phyloP scores from a whole-genome alignment of 352 stramenopile genomes.

The Phytophthora citrophthora region DNA sequence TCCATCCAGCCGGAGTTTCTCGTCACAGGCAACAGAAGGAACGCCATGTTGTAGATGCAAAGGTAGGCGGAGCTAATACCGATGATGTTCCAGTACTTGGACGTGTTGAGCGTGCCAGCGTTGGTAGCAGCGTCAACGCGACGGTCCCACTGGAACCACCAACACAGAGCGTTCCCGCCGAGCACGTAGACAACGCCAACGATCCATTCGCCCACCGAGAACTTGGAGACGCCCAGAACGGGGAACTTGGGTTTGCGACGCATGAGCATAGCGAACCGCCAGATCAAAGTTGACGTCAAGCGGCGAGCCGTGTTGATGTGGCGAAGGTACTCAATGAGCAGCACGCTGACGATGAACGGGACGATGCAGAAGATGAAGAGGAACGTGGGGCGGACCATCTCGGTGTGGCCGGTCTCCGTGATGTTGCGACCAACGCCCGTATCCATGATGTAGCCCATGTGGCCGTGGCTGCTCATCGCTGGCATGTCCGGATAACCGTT shows the following conservation, averaged over 20 bases:
- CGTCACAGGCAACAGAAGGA: conserved; percentile 65
- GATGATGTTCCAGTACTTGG: conserved; percentile 66
- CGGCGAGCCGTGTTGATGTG: conserved; percentile 50
- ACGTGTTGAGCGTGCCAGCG: conserved; percentile 46
- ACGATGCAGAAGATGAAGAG: conserved; percentile 73
- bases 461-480: conserved; percentile 29
- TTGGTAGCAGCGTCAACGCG: conserved; percentile 37
- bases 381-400: conserved; percentile 74
- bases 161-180: conserved; percentile 65
- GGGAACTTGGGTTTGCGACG: conserved; percentile 58
- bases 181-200: conserved; percentile 61
- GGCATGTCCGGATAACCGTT: conserved; percentile 58
- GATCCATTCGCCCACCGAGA: conserved; percentile 63
- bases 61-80: conserved; percentile 57
- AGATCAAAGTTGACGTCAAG: conserved; percentile 42
- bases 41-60: conserved; percentile 79
- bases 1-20: conserved; percentile 73
- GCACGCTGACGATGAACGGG: conserved; percentile 58
- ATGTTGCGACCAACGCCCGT: conserved; percentile 60
- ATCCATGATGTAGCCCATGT: conserved; percentile 53
- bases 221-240: conserved; percentile 46
- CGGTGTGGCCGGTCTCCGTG: conserved; percentile 59
- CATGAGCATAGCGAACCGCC: conserved; percentile 49
- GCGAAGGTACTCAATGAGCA: conserved; percentile 59
- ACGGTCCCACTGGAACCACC: conserved; percentile 65